Evolutionary conservation across 2,329 filamentous ascomycete species (phyloP).

Genomic region (Cladosporium sp.): DNA sequence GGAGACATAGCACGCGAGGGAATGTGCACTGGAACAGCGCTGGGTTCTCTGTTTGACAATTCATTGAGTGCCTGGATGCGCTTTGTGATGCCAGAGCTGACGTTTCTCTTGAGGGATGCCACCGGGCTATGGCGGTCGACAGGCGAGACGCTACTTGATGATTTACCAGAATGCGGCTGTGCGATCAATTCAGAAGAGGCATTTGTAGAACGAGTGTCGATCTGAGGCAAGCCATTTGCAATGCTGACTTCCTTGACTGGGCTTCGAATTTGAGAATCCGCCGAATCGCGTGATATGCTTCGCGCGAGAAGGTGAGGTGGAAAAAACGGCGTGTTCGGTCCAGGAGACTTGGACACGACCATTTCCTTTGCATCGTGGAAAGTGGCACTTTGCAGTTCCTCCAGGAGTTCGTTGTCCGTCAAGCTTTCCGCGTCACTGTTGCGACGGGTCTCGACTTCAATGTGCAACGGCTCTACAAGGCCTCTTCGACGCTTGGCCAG

Average conservation of each 20-base stretch:
- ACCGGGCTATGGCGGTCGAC: slow-evolving; percentile 36
- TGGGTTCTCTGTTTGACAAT: slow-evolving; percentile 44
- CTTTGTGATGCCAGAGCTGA: slow-evolving; percentile 89
- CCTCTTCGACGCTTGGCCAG: slow-evolving; percentile 42
- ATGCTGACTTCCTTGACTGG: slow-evolving; percentile 11
- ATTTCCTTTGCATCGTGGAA: slow-evolving; percentile 82
- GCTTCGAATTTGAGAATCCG: slow-evolving; percentile 5
- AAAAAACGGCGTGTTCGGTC: slow-evolving; percentile 66
- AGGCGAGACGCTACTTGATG: slow-evolving; percentile 31
- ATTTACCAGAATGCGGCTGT: not conserved
- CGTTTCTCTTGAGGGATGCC: slow-evolving; percentile 62
- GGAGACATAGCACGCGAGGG: slow-evolving; percentile 23
- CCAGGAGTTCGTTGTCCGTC: slow-evolving; percentile 64
- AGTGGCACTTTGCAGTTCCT: slow-evolving; percentile 79
- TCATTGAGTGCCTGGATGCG: slow-evolving; percentile 92
- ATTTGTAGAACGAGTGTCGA: slow-evolving; percentile 14
- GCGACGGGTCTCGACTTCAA: slow-evolving; percentile 38
- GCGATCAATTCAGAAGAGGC: not conserved
- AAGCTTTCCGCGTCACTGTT: slow-evolving; percentile 51
- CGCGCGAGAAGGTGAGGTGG: slow-evolving; percentile 38
- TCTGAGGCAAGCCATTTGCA: slow-evolving; percentile 5
- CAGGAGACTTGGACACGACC: slow-evolving; percentile 78
- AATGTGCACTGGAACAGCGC: slow-evolving; percentile 22
- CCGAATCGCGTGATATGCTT: slow-evolving; percentile 28
- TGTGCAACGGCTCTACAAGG: slow-evolving; percentile 41